Evolutionary conservation across 345 rosid genomes (phyloP).

Genomic region (Citrus sp.): DNA sequence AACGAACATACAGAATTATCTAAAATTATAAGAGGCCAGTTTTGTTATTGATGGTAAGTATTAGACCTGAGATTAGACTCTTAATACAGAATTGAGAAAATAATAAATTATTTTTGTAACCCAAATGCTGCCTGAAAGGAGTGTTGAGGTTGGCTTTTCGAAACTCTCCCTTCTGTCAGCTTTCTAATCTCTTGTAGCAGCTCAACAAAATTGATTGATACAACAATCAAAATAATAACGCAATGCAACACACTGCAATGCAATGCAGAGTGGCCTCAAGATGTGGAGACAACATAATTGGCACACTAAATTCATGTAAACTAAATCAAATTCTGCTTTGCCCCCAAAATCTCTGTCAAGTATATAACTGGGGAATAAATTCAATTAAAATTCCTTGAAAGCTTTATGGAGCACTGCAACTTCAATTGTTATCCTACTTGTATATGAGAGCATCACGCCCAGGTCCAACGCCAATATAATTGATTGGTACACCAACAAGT

Average conservation of each 20-base stretch:
- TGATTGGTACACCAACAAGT: conserved; percentile 74
- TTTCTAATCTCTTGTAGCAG: not conserved
- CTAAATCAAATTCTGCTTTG: not conserved
- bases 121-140: not conserved
- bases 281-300: not conserved
- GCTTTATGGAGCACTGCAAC: not conserved
- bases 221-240: not conserved
- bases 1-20: no score
- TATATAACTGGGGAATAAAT: not conserved
- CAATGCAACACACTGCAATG: not conserved
- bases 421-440: conserved; percentile 36
- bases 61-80: no score
- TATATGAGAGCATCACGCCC: conserved; percentile 89
- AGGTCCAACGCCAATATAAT: conserved; percentile 90
- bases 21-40: no score
- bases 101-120: no score
- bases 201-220: not conserved
- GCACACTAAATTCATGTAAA: not conserved
- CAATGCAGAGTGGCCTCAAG: not conserved
- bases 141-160: not conserved
- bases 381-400: not conserved
- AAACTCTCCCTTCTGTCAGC: not conserved
- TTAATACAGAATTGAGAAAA: no score
- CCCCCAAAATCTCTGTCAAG: not conserved
- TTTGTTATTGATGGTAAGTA: no score